phyloP scores from a whole-genome alignment of 108 stramenopile genomes.

The Skeletonema costatum region DNA sequence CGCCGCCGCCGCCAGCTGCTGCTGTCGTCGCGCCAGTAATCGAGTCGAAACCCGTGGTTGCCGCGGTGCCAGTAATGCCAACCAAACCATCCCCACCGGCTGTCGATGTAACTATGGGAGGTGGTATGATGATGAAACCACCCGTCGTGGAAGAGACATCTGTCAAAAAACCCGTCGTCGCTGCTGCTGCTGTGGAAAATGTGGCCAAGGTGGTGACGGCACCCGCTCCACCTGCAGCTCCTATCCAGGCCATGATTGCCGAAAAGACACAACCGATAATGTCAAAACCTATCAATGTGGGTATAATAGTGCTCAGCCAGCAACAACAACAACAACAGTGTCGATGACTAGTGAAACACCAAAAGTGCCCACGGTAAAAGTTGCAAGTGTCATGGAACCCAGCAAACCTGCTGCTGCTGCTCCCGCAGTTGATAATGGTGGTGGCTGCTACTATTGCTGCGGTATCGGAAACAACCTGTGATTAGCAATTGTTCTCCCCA shows the following conservation, averaged over 20 bases:
- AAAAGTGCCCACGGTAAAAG: background rate
- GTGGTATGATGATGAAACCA: background rate
- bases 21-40: background rate
- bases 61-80: background rate
- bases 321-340: background rate
- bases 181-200: background rate
- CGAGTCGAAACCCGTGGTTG: background rate
- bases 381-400: background rate
- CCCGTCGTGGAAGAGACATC: background rate
- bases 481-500: background rate
- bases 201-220: too few species aligned
- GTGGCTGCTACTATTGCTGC: background rate
- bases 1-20: background rate
- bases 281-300: background rate
- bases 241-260: background rate
- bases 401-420: background rate
- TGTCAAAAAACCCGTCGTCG: background rate
- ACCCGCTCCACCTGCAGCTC: background rate
- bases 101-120: background rate
- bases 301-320: background rate
- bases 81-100: background rate
- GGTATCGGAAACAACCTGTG: background rate
- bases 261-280: background rate
- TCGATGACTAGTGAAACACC: background rate
- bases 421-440: background rate